These are phyloP conservation scores for Friedmanniomyces endolithicus DNA, from an alignment of 495 filamentous ascomycete species.

Conservation along the genomic window DNA sequence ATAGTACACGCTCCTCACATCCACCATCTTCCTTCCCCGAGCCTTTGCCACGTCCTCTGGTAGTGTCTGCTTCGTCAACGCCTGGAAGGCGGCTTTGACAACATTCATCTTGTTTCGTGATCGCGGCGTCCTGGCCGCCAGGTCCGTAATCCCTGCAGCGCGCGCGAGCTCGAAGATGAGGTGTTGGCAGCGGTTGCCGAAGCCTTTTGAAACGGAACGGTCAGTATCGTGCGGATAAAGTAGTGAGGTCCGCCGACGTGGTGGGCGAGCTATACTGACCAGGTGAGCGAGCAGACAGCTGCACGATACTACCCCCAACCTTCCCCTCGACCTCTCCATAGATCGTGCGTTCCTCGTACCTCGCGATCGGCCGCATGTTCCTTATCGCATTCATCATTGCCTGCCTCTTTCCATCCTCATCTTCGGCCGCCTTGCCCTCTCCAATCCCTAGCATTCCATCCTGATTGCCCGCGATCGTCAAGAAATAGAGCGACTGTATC, in stretches of 20 bases:
- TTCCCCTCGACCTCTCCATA: conserved; percentile 76
- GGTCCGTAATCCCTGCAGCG: conserved; percentile 68
- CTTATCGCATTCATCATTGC: conserved; percentile 63
- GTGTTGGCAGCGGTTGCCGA: conserved; percentile 79
- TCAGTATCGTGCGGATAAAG: no score
- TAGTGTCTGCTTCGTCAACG: conserved; percentile 65
- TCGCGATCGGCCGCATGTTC: conserved; percentile 73
- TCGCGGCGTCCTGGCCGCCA: conserved; percentile 64
- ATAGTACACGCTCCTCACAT: conserved; percentile 95
- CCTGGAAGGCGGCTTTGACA: conserved; percentile 76
- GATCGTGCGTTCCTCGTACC: conserved; percentile 86
- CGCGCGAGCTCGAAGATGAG: conserved; percentile 88
- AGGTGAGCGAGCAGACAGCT: conserved; percentile 70
- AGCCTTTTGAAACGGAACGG: conserved; percentile 42
- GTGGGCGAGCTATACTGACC: no score
- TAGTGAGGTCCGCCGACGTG: no score
- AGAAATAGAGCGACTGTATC: conserved; percentile 53
- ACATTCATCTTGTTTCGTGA: conserved; percentile 92
- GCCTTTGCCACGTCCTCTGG: conserved; percentile 81
- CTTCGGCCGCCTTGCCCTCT: conserved; percentile 73
- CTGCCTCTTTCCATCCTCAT: conserved; percentile 47
- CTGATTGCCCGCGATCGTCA: conserved; percentile 71
- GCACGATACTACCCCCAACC: conserved; percentile 53
- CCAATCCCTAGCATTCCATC: conserved; percentile 80
- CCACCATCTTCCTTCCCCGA: conserved; percentile 84